Evolutionary conservation across 192 early-diverging fungal genomes (phyloP).

Genomic region (Linnemannia zychae): DNA sequence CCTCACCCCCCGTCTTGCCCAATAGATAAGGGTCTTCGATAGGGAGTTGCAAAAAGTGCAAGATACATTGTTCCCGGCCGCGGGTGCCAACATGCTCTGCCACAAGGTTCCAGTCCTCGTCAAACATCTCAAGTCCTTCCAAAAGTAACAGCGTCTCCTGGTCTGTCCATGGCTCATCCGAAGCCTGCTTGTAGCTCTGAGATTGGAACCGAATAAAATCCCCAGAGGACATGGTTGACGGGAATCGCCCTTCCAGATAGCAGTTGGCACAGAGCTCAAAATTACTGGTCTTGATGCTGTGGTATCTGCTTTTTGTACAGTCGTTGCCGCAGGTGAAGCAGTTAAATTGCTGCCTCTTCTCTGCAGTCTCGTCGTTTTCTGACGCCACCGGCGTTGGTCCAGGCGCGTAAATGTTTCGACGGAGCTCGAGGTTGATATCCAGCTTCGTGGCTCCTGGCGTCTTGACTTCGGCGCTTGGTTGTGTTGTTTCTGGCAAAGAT

Average conservation of each 20-base stretch:
- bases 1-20: constrained; percentile 45
- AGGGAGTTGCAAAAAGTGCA: constrained; percentile 90
- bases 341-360: constrained; percentile 62
- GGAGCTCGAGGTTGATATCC: constrained; percentile 63
- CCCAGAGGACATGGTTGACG: constrained; percentile 80
- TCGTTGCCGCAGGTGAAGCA: constrained; percentile 91
- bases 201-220: constrained; percentile 90
- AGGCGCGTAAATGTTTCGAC: constrained; percentile 67
- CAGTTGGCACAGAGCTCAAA: constrained; percentile 89
- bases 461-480: constrained; percentile 29
- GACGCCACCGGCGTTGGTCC: constrained; percentile 37
- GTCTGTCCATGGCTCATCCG: constrained; percentile 85
- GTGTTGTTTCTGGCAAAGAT: constrained; percentile 32
- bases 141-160: constrained; percentile 89
- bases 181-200: constrained; percentile 56
- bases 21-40: constrained; percentile 86
- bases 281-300: constrained; percentile 78
- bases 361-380: constrained; percentile 59
- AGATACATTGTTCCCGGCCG: constrained; percentile 91
- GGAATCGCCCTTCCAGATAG: constrained; percentile 94
- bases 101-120: constrained; percentile 94
- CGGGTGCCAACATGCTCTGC: constrained; percentile 94
- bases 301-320: constrained; percentile 85
- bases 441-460: constrained; percentile 37
- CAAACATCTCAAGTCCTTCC: constrained; percentile 94